A percentile compares a stretch with the other conserved stretches of the same genome.
Conservation (phyloP, 768 basidiomycete genomes). For the Pisolithus orientalis region DNA sequence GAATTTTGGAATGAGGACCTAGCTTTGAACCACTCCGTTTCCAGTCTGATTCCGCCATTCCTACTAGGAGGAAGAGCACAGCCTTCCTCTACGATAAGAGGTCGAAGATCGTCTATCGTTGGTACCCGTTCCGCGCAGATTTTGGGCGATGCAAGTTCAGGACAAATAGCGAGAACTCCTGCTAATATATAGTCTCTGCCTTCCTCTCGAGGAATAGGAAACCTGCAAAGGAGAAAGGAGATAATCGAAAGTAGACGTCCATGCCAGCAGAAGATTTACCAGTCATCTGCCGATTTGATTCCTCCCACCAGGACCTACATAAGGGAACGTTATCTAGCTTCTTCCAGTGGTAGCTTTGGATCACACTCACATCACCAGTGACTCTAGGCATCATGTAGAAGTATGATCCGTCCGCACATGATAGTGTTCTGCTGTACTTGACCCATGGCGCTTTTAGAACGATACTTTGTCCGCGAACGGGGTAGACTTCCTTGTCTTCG, state of each 20-base stretch:
- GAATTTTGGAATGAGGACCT: slow-evolving; percentile 29
- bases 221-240: slow-evolving; percentile 33
- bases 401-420: slow-evolving; percentile 24
- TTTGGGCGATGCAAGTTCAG: slow-evolving; percentile 53
- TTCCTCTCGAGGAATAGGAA: slow-evolving; percentile 56
- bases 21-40: slow-evolving; percentile 35
- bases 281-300: slow-evolving; percentile 52
- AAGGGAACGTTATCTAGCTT: not conserved
- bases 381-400: slow-evolving; percentile 32
- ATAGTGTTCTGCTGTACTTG: slow-evolving; percentile 29
- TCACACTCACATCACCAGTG: slow-evolving; percentile 34
- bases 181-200: slow-evolving; percentile 55
- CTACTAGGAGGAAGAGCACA: slow-evolving; percentile 64
- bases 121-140: slow-evolving; percentile 40
- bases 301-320: slow-evolving; percentile 54
- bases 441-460: slow-evolving; percentile 45
- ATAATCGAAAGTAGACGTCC: not conserved
- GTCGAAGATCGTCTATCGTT: slow-evolving; percentile 42
- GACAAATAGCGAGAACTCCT: slow-evolving; percentile 44
- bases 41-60: slow-evolving; percentile 62
- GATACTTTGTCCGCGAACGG: slow-evolving; percentile 42
- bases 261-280: slow-evolving; percentile 30
- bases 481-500: slow-evolving; percentile 42
- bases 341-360: not conserved
- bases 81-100: slow-evolving; percentile 44